These are phyloP conservation scores for Torulaspora globosa DNA, from an alignment of 1,139 yeast species.

Conservation along the genomic window DNA sequence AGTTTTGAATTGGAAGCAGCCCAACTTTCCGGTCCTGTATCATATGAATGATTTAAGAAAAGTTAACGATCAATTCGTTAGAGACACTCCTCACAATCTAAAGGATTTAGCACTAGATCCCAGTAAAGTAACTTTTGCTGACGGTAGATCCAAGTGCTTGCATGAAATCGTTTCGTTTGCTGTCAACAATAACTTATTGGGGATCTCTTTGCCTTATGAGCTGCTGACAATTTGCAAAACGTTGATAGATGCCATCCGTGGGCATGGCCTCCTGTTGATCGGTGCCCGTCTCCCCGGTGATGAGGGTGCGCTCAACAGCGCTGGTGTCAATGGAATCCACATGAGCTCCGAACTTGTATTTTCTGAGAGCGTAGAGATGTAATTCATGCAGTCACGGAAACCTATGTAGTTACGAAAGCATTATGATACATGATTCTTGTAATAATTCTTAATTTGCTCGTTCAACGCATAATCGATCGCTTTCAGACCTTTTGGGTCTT, in stretches of 20 bases:
- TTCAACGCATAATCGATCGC: conserved; percentile 62
- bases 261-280: conserved; percentile 77
- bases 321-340: conserved; percentile 73
- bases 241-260: conserved; percentile 67
- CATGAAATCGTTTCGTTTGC: conserved; percentile 71
- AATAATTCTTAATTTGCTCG: conserved; percentile 50
- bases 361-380: conserved; percentile 66
- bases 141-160: conserved; percentile 48
- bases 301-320: conserved; percentile 30
- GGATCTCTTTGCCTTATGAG: conserved; percentile 71
- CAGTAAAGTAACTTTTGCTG: conserved; percentile 35
- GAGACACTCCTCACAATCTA: conserved; percentile 38
- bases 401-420: conserved; percentile 1
- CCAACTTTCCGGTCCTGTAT: conserved; percentile 91
- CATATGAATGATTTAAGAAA: conserved; percentile 62
- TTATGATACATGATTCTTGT: conserved; percentile 26
- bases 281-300: conserved; percentile 37
- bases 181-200: conserved; percentile 74
- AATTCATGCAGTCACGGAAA: conserved; percentile 15
- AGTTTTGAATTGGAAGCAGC: conserved; percentile 95
- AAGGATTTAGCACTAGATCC: conserved; percentile 20
- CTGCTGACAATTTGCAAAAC: conserved; percentile 71
- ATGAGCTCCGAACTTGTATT: conserved; percentile 64
- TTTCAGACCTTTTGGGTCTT: conserved; percentile 51
- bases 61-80: conserved; percentile 36